Conservation (phyloP, 371 early-diverging fungal genomes). For the Massospora cicadina region DNA sequence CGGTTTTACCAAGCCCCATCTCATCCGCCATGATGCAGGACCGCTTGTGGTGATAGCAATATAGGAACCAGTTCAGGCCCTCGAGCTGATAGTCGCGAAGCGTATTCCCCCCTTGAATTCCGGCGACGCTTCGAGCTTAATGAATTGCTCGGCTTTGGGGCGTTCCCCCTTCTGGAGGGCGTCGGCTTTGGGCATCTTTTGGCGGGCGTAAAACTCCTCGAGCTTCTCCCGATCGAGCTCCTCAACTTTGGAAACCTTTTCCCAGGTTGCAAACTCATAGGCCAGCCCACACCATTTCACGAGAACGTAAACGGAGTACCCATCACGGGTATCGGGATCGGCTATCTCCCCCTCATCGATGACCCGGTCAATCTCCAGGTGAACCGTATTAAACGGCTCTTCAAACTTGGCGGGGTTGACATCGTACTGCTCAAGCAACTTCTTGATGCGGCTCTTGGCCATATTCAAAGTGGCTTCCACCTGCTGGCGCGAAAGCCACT, state of each 20-base stretch:
- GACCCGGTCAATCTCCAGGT: slow-evolving; percentile 48
- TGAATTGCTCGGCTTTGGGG: slow-evolving; percentile 32
- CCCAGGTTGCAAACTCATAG: slow-evolving; percentile 83
- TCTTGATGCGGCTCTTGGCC: slow-evolving; percentile 59
- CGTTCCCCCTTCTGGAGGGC: slow-evolving; percentile 17
- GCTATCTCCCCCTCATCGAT: slow-evolving; percentile 67
- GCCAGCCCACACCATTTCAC: slow-evolving; percentile 80
- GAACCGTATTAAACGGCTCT: slow-evolving; percentile 33
- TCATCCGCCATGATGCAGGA: slow-evolving; percentile 98
- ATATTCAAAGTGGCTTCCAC: slow-evolving; percentile 46
- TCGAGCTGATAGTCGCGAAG: slow-evolving; percentile 61
- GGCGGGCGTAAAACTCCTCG: slow-evolving; percentile 23
- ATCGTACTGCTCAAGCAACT: slow-evolving; percentile 50
- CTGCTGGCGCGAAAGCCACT: slow-evolving; percentile 18
- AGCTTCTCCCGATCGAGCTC: slow-evolving; percentile 26
- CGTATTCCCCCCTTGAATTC: slow-evolving; percentile 40
- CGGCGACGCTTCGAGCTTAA: slow-evolving; percentile 42
- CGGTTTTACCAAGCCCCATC: slow-evolving; percentile 95
- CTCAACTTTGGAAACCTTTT: slow-evolving; percentile 42
- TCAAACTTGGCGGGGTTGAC: slow-evolving; percentile 22
- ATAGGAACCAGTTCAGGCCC: slow-evolving; percentile 65
- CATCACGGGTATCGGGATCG: slow-evolving; percentile 26
- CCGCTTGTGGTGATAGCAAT: slow-evolving; percentile 77
- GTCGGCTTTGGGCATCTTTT: slow-evolving; percentile 16
- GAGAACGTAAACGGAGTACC: slow-evolving; percentile 45